Conservation (phyloP, 148 eudicot genomes). For the Silene conica region DNA sequence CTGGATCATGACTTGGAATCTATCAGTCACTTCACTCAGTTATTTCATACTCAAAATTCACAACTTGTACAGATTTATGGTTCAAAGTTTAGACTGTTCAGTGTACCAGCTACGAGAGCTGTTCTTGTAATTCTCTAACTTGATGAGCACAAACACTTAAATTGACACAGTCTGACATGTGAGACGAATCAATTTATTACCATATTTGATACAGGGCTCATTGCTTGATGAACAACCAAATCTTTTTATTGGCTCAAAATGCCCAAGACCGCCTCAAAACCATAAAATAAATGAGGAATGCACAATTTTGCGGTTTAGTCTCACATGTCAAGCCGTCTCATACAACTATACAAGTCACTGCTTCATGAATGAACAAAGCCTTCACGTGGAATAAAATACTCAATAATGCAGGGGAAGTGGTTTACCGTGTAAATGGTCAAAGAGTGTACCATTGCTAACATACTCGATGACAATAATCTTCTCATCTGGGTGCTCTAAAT, state of each 20-base stretch:
- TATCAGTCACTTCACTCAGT: background rate
- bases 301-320: background rate
- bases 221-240: background rate
- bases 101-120: background rate
- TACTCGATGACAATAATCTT: constrained; percentile 61
- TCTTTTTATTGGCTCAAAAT: background rate
- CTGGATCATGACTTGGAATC: background rate
- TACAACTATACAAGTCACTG: no score
- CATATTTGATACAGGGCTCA: no score
- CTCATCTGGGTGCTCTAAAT: constrained; percentile 57
- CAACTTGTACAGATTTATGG: background rate
- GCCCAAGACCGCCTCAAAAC: background rate
- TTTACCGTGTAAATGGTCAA: constrained; percentile 73
- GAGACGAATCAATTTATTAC: no score
- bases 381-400: background rate
- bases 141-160: no score
- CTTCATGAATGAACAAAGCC: no score
- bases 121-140: background rate
- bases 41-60: background rate
- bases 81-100: background rate
- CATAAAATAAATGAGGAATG: background rate
- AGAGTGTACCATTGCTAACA: constrained; percentile 68
- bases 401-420: background rate
- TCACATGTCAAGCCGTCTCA: no score
- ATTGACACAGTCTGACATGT: no score